A percentile compares a stretch with the other conserved stretches of the same genome.
Evolutionary conservation across 352 stramenopile species (phyloP).

Genomic region (Globisporangium nagaii): DNA sequence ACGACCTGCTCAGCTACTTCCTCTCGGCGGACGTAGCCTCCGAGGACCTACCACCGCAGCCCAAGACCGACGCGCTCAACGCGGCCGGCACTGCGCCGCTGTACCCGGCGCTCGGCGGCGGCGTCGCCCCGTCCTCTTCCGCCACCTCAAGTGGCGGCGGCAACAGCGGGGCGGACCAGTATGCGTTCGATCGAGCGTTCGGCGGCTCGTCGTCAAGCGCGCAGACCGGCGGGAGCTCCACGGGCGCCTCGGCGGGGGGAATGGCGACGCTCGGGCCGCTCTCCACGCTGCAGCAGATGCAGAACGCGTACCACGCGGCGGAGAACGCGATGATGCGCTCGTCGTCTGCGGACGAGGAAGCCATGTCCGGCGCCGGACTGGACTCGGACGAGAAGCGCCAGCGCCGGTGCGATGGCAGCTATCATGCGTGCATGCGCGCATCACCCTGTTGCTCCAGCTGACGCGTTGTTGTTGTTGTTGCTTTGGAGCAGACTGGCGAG

Average conservation of each 20-base stretch:
- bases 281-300: conserved; percentile 41
- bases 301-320: conserved; percentile 35
- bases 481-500: conserved; percentile 45
- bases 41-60: conserved; percentile 36
- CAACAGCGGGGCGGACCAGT: conserved; percentile 19
- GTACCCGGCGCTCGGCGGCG: neutral
- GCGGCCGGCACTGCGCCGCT: neutral
- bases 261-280: conserved; percentile 12
- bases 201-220: conserved; percentile 6
- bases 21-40: conserved; percentile 65
- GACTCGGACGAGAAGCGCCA: conserved; percentile 79
- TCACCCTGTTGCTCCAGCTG: no score
- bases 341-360: conserved; percentile 39
- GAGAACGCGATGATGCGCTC: conserved; percentile 61
- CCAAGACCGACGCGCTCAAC: conserved; percentile 20
- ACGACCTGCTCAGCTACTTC: conserved; percentile 87
- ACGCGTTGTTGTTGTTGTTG: neutral
- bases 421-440: no score
- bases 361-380: conserved; percentile 29
- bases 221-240: conserved; percentile 4
- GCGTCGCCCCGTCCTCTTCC: no score
- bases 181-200: conserved; percentile 37
- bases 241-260: neutral
- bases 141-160: no score
- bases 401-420: conserved; percentile 24